Conservation (phyloP, 495 filamentous ascomycete genomes). For the Daldinia bambusicola region DNA sequence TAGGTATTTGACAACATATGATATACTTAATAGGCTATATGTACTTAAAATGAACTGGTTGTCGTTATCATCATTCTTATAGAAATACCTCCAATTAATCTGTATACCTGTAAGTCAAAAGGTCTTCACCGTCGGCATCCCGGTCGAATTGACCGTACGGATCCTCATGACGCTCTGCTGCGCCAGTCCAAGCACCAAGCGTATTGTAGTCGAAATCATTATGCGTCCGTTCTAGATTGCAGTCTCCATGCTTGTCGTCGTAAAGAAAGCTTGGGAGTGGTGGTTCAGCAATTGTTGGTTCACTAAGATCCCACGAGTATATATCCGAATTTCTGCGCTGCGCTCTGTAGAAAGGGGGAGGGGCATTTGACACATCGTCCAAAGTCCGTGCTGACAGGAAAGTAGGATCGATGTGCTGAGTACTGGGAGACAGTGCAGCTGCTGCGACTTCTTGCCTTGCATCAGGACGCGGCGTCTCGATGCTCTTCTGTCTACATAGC, state of each 20-base stretch:
- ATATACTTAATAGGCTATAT: too few species aligned
- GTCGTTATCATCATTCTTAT: background rate
- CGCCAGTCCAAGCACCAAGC: constrained; percentile 2
- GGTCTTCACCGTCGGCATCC: constrained; percentile 10
- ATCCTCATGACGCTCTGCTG: background rate
- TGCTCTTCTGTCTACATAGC: background rate
- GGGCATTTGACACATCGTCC: background rate
- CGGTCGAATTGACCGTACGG: background rate
- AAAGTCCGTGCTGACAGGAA: constrained; percentile 10
- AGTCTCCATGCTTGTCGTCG: background rate
- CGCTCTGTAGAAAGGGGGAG: constrained; percentile 24
- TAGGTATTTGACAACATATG: too few species aligned
- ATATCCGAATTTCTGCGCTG: constrained; percentile 21
- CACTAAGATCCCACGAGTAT: constrained; percentile 16
- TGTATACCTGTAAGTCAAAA: too few species aligned
- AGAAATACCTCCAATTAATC: background rate
- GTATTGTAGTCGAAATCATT: background rate
- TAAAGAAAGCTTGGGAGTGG: background rate
- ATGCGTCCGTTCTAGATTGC: background rate
- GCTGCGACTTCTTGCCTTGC: background rate
- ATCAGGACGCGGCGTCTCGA: background rate
- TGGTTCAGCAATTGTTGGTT: background rate
- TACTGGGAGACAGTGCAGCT: background rate
- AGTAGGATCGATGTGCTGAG: constrained; percentile 7
- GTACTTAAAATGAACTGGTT: too few species aligned